phyloP scores from a whole-genome alignment of 1,139 yeast genomes.

The Zygosaccharomyces sapae region DNA sequence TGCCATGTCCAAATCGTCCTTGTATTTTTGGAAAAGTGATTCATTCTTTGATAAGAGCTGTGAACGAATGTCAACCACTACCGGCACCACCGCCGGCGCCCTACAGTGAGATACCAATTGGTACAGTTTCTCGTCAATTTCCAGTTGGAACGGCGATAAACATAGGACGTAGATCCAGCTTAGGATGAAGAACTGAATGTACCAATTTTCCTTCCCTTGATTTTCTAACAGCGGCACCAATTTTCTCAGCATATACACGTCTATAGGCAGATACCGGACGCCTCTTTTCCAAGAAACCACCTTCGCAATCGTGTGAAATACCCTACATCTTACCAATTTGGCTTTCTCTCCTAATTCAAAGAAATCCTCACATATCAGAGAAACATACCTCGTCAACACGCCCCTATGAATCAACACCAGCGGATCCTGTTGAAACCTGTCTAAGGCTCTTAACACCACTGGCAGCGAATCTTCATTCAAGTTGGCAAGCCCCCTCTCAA shows the following conservation, averaged over 20 bases:
- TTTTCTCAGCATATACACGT: slow-evolving; percentile 47
- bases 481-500: slow-evolving; percentile 10
- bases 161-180: slow-evolving; percentile 71
- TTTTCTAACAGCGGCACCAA: slow-evolving; percentile 32
- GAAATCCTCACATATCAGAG: slow-evolving; percentile 36
- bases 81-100: slow-evolving; percentile 45
- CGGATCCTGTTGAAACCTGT: slow-evolving; percentile 56
- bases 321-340: slow-evolving; percentile 25
- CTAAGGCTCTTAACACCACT: slow-evolving; percentile 24
- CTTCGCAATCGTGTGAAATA: slow-evolving; percentile 58
- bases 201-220: slow-evolving; percentile 42
- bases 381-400: slow-evolving; percentile 39
- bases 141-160: slow-evolving; percentile 66
- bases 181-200: slow-evolving; percentile 53
- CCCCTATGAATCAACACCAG: slow-evolving; percentile 43
- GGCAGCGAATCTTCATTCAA: slow-evolving; percentile 13
- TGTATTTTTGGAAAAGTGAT: slow-evolving; percentile 12
- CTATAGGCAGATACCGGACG: slow-evolving; percentile 55
- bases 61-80: slow-evolving; percentile 32
- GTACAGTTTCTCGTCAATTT: slow-evolving; percentile 41
- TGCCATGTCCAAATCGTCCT: slow-evolving; percentile 13
- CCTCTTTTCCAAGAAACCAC: slow-evolving; percentile 63
- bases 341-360: slow-evolving; percentile 13
- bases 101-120: slow-evolving; percentile 38
- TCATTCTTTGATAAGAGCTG: slow-evolving; percentile 32